Evolutionary conservation across 169 alveolate genomes (phyloP).

Genomic region (Cardiosporidium cionae): DNA sequence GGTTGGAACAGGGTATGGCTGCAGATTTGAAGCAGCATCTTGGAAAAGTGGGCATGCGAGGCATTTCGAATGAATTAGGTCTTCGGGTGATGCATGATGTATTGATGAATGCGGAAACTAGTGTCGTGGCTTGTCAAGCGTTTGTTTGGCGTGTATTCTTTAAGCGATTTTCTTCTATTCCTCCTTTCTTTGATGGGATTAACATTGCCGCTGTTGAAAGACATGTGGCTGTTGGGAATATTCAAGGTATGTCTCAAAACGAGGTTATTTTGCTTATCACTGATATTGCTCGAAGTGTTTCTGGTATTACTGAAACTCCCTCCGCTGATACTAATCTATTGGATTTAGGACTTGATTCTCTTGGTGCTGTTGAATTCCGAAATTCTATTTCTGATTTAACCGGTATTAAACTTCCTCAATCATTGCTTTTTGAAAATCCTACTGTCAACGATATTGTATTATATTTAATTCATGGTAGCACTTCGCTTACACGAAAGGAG

Average conservation of each 20-base stretch:
- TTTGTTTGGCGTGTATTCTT: conserved; percentile 21
- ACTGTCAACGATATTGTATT: conserved; percentile 25
- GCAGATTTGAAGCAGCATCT: conserved; percentile 22
- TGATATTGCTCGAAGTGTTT: conserved; percentile 27
- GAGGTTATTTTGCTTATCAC: background rate
- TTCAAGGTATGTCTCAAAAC: background rate
- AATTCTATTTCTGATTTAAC: conserved; percentile 22
- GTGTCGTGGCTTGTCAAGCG: conserved; percentile 10
- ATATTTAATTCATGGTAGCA: conserved; percentile 2
- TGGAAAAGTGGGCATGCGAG: conserved; percentile 49
- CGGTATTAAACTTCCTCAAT: conserved; percentile 42
- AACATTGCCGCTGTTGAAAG: background rate
- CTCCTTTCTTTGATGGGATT: background rate
- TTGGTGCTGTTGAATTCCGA: conserved; percentile 60
- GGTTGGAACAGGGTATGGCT: conserved; percentile 54
- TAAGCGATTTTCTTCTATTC: background rate
- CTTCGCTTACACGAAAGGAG: conserved; percentile 1
- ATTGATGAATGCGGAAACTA: conserved; percentile 6
- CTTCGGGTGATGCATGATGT: conserved; percentile 40
- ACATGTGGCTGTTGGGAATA: background rate
- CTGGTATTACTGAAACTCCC: conserved; percentile 18
- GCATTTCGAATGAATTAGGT: conserved; percentile 51
- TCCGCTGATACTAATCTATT: conserved; percentile 32
- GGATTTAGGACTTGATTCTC: conserved; percentile 60
- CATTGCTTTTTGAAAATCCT: conserved; percentile 41